phyloP scores from a whole-genome alignment of 148 eudicot genomes.

The Rheum nobile region DNA sequence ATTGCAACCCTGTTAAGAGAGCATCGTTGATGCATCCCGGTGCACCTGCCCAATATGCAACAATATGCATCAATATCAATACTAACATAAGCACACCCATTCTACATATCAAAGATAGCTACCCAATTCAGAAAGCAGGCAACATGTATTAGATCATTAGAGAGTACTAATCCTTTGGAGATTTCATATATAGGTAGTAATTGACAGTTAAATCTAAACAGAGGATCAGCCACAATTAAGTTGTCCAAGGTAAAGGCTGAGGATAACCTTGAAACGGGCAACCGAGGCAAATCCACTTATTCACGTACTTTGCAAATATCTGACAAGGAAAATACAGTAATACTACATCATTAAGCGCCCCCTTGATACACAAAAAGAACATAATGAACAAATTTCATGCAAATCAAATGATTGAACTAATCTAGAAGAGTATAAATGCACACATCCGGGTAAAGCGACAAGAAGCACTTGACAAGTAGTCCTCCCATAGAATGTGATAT shows the following conservation, averaged over 20 bases:
- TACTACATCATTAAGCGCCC: slow-evolving; percentile 5
- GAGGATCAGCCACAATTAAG: neutral
- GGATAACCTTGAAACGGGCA: slow-evolving; percentile 89
- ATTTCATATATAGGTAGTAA: neutral
- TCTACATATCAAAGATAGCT: neutral
- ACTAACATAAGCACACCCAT: neutral
- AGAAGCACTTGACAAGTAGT: slow-evolving; percentile 68
- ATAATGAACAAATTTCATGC: neutral
- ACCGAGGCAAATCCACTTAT: slow-evolving; percentile 88
- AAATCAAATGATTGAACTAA: slow-evolving; percentile 6
- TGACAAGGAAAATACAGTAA: slow-evolving; percentile 20
- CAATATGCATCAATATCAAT: neutral
- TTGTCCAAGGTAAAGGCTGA: slow-evolving; percentile 5
- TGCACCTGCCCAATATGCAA: slow-evolving; percentile 52
- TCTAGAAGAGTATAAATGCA: slow-evolving; percentile 17
- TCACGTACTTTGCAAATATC: slow-evolving; percentile 75
- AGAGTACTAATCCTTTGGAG: neutral
- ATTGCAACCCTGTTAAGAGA: slow-evolving; percentile 83
- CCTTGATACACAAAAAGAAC: neutral
- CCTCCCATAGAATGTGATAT: slow-evolving; percentile 99
- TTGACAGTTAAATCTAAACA: neutral
- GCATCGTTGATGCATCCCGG: slow-evolving; percentile 96
- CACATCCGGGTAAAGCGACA: slow-evolving; percentile 70
- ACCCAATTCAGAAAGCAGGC: neutral
- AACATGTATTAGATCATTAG: neutral